Evolutionary conservation across 2,329 filamentous ascomycete genomes (phyloP), one percentile per base, ranked within the genome.

Genomic region (Remersonia thermophila): DNA sequence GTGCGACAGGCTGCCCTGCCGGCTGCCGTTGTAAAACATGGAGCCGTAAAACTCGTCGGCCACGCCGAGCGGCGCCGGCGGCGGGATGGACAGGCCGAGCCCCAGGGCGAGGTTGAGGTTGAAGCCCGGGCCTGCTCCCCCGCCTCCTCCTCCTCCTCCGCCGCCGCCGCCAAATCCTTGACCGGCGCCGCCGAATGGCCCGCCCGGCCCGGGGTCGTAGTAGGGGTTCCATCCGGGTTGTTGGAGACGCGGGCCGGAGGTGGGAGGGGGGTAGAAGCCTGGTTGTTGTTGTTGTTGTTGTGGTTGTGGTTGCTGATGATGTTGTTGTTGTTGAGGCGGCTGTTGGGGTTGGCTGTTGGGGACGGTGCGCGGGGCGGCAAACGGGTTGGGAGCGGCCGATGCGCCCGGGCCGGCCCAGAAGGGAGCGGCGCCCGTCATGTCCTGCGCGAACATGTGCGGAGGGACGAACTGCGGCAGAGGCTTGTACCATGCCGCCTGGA

Each of bases 1-100:
- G 44, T 86, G 80, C 40, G 77, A 87, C 23, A 93, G 63, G 40
- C 69, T 82, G 45, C 77, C 84, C 49, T 74, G 75, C 40, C 67
- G 71, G 52, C n/a, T n/a, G n/a, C 71, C 70, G 17, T 61, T 56
- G 3, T 56, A 51, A 16, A 52, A 47, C 18, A 23, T 23, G 20
- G 38, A 34, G 32, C 43, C 7, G 17, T 37, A 37, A 15, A 35
- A 38, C 4, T 35, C 34, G 17, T 34, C 34, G 3, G 18, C 27
- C 16, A 17, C n/a, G n/a, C n/a, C 27, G 11, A 14, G 20, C 23
- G 13, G 27, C 18, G 12, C 13, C 25, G 15, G 15, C 30, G 28
- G 32, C 26, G 16, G 15, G 13, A 9, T 9, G 5, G 20, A 9
- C 20, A 28, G 5, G 11, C 4, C 6, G 11, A 12, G 27, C 5